Base-by-base conservation (phyloP, 2,329 filamentous ascomycete species). In the Plenodomus lindquistii region DNA sequence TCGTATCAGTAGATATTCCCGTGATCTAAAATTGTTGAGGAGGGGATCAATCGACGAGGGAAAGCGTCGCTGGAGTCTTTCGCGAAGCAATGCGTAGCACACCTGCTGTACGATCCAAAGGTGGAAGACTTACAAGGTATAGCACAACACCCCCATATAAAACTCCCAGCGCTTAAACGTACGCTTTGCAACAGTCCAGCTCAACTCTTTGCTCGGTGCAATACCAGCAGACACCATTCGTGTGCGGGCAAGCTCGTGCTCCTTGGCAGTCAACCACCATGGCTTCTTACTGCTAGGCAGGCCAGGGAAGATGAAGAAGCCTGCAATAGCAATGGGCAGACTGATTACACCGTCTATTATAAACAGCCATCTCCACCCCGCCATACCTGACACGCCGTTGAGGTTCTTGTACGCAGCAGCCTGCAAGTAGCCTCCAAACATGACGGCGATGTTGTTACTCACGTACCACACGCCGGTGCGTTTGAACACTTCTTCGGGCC, bases 341-440 rank as follows among this genome's bases (percentile, higher is more conserved):
- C 79, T 81, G 54, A 84, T 82, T 34, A 82, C 69, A 0, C 79
- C 79, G 55, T 84, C 81, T 36, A 84, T 79, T 34, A 85, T 79
- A 46, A 85, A 85, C 0, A 84, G 70, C 81, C 69, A 72, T 20
- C 69, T 49, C 79, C 78, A 82, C 0, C 80, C 81, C 0, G 75
- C 67, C 59, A 78, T 75, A 0, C 80, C 81, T 10, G 63, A 63
- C 0, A 76, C 62, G 0, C 80, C 80, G 16, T 79, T 78, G 0
- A 84, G 70, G 21, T 77, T 77, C 17, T 76, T 77, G 59, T 82
- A 81, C 0, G 78, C 78, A 0, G 77, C 80, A 0, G 81, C 76
- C 66, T 82, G 80, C 0, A 84, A 70, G 48, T 82, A 83, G 1
- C 81, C 81, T n/a, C 78, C 79, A 40, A 83, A 78, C 77, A 84